Conservation (phyloP, 345 rosid genomes). For the Cardiospermum halicacabum region DNA sequence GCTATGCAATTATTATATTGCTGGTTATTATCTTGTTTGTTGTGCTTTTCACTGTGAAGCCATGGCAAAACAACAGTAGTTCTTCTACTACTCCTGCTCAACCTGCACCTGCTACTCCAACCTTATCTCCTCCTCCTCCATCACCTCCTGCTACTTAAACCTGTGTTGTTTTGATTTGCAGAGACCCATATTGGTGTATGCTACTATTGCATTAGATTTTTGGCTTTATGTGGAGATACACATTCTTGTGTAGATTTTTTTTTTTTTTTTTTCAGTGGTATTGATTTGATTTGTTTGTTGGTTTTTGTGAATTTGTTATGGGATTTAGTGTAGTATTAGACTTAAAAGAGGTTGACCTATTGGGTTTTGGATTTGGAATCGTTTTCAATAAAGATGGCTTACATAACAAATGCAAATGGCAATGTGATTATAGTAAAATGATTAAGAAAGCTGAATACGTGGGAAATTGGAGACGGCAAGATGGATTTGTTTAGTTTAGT, state of each 20-base stretch:
- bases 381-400: neutral
- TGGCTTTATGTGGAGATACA: neutral
- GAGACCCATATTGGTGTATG: no score
- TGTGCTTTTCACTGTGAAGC: slow-evolving; percentile 50
- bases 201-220: no score
- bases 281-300: neutral
- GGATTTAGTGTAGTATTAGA: neutral
- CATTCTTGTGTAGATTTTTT: neutral
- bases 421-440: neutral
- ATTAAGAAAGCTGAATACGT: neutral
- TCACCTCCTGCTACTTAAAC: neutral
- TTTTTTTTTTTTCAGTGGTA: neutral
- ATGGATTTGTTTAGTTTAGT: neutral
- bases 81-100: neutral
- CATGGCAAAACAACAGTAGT: slow-evolving; percentile 42
- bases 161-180: no score
- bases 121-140: neutral
- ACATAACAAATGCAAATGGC: neutral
- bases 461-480: neutral
- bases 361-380: neutral
- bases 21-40: slow-evolving; percentile 53
- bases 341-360: neutral
- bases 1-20: slow-evolving; percentile 55
- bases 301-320: neutral
- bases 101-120: neutral